A percentile compares a stretch with the other conserved stretches of the same genome.
phyloP scores from a whole-genome alignment of 345 rosid genomes.

The Salix brachista region DNA sequence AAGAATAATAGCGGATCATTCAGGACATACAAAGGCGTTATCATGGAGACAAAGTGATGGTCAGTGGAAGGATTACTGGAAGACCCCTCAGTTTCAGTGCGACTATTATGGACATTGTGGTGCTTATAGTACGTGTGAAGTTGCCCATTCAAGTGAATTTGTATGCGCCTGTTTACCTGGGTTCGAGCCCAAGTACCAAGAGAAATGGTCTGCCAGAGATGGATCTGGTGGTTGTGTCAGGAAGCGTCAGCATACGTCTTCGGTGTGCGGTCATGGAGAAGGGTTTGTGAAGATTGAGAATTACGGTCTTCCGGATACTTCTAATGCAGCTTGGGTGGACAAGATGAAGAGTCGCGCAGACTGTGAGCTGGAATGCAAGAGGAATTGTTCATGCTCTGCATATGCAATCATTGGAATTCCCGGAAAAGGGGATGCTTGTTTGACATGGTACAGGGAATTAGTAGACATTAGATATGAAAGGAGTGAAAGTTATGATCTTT shows the following conservation, averaged over 20 bases:
- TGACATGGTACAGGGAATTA: too few relatives aligned
- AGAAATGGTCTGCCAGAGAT: slow-evolving; percentile 7
- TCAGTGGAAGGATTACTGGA: neutral
- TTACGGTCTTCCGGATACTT: neutral
- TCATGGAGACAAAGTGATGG: neutral
- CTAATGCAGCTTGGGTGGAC: neutral
- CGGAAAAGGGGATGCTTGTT: too few relatives aligned
- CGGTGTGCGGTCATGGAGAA: neutral
- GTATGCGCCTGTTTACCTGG: slow-evolving; percentile 7
- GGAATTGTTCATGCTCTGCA: too few relatives aligned
- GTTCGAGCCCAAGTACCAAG: slow-evolving; percentile 1
- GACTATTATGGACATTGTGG: slow-evolving; percentile 14
- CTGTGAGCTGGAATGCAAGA: too few relatives aligned
- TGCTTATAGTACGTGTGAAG: slow-evolving; percentile 2
- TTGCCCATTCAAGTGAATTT: neutral
- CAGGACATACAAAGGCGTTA: neutral
- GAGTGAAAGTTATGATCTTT: too few relatives aligned
- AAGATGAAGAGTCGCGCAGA: neutral
- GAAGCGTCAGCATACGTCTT: neutral
- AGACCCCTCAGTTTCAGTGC: neutral
- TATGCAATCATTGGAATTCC: too few relatives aligned
- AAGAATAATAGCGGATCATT: neutral
- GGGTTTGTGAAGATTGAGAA: neutral
- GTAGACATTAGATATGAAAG: too few relatives aligned
- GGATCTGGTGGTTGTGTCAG: slow-evolving; percentile 8